Conservation (phyloP, 805 yeast species). For the Cyberlindnera mrakii region DNA sequence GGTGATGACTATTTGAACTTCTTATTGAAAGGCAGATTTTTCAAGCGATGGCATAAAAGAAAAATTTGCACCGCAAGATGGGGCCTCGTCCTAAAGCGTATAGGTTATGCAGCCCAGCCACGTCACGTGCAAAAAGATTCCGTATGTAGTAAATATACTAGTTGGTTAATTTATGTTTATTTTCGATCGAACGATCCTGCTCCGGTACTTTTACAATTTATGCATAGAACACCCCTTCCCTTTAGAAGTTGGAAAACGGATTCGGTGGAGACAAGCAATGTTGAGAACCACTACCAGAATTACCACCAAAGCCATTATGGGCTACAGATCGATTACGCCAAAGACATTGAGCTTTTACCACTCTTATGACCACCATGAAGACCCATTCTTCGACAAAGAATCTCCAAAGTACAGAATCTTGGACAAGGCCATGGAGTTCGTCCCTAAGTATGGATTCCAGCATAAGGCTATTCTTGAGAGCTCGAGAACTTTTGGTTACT, state of each 20-base stretch:
- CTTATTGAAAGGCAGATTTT: background rate
- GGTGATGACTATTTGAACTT: background rate
- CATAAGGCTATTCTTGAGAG: constrained; percentile 42
- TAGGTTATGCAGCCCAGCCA: background rate
- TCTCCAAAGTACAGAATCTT: constrained; percentile 38
- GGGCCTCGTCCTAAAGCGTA: background rate
- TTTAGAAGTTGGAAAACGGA: no score
- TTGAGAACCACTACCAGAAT: background rate
- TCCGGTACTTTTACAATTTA: no score
- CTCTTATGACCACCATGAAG: constrained; percentile 24
- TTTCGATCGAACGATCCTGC: no score
- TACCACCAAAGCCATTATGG: background rate
- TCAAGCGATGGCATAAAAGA: constrained; percentile 1
- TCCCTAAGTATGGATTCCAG: constrained; percentile 50
- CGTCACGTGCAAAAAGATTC: background rate
- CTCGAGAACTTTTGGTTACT: constrained; percentile 40
- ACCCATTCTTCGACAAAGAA: constrained; percentile 15
- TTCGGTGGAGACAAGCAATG: background rate
- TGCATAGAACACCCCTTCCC: no score
- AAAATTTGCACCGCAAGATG: constrained; percentile 8
- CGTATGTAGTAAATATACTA: background rate
- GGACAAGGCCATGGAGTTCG: constrained; percentile 29
- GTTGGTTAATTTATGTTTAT: background rate
- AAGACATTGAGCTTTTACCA: constrained; percentile 19
- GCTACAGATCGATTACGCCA: background rate